Conservation (phyloP, 2,329 filamentous ascomycete species). For the Botrytis aclada region DNA sequence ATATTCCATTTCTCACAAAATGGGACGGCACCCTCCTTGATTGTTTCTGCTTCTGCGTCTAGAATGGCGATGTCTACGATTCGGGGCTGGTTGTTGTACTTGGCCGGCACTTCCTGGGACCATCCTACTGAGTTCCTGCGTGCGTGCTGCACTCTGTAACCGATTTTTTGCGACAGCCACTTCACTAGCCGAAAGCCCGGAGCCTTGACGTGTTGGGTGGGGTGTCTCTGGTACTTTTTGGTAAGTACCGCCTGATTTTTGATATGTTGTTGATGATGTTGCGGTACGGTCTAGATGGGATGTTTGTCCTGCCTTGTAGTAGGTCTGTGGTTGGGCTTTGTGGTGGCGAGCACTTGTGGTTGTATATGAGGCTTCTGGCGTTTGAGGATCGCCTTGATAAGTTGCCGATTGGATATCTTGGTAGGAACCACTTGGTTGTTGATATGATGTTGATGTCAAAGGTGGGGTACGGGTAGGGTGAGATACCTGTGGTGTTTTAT, state of each 20-base stretch:
- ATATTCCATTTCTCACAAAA: neutral
- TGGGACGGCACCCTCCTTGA: rapidly evolving
- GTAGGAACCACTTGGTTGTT: neutral
- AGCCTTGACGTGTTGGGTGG: too few relatives aligned
- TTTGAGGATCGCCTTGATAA: neutral
- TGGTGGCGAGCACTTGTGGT: neutral
- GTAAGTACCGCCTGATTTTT: too few relatives aligned
- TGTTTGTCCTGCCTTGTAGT: too few relatives aligned
- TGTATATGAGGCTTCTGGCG: neutral
- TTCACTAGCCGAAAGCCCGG: too few relatives aligned
- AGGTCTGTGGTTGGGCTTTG: too few relatives aligned
- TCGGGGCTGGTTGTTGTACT: neutral
- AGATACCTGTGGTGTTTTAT: neutral
- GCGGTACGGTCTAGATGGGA: too few relatives aligned
- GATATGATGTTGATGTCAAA: neutral
- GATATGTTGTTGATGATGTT: too few relatives aligned
- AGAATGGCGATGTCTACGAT: too few relatives aligned
- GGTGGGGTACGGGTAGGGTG: neutral
- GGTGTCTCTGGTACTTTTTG: too few relatives aligned
- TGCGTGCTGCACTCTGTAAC: rapidly evolving
- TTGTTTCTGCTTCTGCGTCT: neutral
- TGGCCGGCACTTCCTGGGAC: neutral
- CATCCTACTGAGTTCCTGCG: neutral
- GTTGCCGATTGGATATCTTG: too few relatives aligned
- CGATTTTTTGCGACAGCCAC: too few relatives aligned